Conservation (phyloP, 2,329 filamentous ascomycete genomes). For the Paraphoma chrysanthemicola region DNA sequence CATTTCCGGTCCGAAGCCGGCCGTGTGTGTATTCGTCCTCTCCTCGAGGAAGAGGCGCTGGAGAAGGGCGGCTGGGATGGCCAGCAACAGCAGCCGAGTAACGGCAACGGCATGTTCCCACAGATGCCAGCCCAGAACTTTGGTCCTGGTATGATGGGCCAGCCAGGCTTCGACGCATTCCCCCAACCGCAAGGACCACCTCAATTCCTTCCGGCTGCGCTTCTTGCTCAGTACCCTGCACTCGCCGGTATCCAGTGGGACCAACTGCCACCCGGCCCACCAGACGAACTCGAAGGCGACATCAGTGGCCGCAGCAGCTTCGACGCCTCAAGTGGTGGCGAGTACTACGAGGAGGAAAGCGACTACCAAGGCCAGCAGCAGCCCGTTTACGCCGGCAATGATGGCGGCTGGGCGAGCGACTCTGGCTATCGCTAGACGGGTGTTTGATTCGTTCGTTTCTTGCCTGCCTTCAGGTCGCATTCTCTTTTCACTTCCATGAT, state of each 20-base stretch:
- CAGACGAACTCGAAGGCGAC: conserved; percentile 65
- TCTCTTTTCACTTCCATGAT: neutral
- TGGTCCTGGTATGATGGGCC: conserved; percentile 42
- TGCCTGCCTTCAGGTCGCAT: neutral
- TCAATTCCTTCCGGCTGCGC: conserved; percentile 76
- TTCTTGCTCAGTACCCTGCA: conserved; percentile 91
- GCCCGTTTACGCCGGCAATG: conserved; percentile 34
- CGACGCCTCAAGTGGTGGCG: conserved; percentile 70
- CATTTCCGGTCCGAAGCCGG: conserved; percentile 97
- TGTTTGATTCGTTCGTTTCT: neutral
- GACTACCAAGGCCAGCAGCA: conserved; percentile 51
- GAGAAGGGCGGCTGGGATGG: conserved; percentile 71
- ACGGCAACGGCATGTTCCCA: conserved; percentile 52
- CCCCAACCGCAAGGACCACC: conserved; percentile 35
- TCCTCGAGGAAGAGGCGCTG: conserved; percentile 91
- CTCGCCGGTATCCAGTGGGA: conserved; percentile 91
- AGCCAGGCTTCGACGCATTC: conserved; percentile 43
- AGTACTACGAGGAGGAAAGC: conserved; percentile 75
- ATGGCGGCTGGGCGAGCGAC: conserved; percentile 46
- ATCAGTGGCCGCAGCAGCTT: conserved; percentile 82
- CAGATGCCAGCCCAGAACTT: conserved; percentile 39
- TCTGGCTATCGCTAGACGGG: conserved; percentile 12
- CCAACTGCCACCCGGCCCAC: conserved; percentile 68
- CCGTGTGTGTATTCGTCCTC: conserved; percentile 94
- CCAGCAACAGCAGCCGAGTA: conserved; percentile 63